These are phyloP conservation scores for Melanomma pulvis-pyrius DNA, from an alignment of 495 filamentous ascomycete genomes.

Conservation along the genomic window DNA sequence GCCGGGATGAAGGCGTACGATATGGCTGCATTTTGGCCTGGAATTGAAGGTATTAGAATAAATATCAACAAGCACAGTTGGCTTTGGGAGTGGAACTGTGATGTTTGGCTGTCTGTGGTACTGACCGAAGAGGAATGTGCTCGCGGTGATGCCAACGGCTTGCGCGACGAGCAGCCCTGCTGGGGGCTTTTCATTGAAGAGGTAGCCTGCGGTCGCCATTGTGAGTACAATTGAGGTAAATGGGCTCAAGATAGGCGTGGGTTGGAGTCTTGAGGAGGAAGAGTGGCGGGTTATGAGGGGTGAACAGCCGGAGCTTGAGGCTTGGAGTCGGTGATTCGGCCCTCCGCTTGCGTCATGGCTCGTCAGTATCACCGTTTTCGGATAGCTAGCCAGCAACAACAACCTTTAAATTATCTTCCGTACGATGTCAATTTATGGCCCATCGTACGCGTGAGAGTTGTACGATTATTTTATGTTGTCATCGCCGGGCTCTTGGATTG, in stretches of 20 bases:
- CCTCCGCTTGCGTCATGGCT: constrained; percentile 3
- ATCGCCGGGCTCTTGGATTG: too few relatives aligned
- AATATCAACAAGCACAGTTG: background rate
- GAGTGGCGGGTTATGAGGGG: background rate
- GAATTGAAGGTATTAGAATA: background rate
- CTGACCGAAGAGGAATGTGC: constrained; percentile 47
- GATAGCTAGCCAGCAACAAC: background rate
- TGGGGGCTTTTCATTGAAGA: constrained; percentile 21
- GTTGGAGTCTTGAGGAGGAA: background rate
- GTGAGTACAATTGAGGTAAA: constrained; percentile 6
- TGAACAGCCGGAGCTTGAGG: background rate
- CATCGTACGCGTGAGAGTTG: too few relatives aligned
- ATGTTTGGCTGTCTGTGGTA: background rate
- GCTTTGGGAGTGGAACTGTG: background rate
- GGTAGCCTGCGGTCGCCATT: constrained; percentile 17
- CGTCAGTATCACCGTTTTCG: background rate
- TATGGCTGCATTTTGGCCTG: constrained; percentile 49
- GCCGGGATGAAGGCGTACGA: constrained; percentile 53
- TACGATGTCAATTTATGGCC: too few relatives aligned
- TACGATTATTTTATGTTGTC: too few relatives aligned
- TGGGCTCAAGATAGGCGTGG: background rate
- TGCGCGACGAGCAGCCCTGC: constrained; percentile 50
- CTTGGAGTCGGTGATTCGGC: background rate
- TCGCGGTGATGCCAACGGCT: constrained; percentile 52
- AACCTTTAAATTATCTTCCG: too few relatives aligned